phyloP scores from a whole-genome alignment of 192 early-diverging fungal species.

The Entomortierella lignicola region DNA sequence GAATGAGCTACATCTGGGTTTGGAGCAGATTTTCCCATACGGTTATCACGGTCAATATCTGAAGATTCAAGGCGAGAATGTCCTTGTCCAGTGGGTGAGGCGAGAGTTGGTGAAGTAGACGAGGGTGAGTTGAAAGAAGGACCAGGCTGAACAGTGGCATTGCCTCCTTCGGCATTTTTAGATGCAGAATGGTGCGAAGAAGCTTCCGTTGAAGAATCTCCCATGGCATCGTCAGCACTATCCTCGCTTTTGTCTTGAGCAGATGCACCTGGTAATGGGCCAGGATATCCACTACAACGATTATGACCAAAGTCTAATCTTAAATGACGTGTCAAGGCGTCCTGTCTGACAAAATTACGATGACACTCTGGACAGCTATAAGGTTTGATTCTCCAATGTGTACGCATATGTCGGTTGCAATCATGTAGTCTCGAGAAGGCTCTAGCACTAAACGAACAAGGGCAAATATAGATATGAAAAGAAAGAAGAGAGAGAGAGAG shows the following conservation, averaged over 20 bases:
- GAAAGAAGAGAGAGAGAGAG: too few relatives aligned
- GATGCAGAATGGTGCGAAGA: conserved; percentile 1
- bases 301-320: conserved; percentile 52
- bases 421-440: conserved; percentile 81
- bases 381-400: conserved; percentile 83
- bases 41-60: neutral
- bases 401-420: conserved; percentile 79
- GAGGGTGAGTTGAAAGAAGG: conserved; percentile 9
- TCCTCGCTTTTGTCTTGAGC: conserved; percentile 32
- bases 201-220: conserved; percentile 8
- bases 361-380: conserved; percentile 78
- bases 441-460: conserved; percentile 18
- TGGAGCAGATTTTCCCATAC: neutral
- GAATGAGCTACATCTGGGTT: neutral
- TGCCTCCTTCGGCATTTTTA: neutral
- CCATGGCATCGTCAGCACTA: conserved; percentile 12
- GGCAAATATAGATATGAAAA: neutral
- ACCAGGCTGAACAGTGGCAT: conserved; percentile 3
- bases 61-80: neutral
- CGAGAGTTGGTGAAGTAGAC: conserved; percentile 4
- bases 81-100: neutral
- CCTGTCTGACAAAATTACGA: conserved; percentile 68
- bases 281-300: conserved; percentile 48
- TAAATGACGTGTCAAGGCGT: conserved; percentile 48
- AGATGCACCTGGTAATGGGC: conserved; percentile 27